Percentiles rank a stretch among this genome's conserved stretches.
Conservation (phyloP, 306 rosid genomes). For the Lathyrus aphaca region DNA sequence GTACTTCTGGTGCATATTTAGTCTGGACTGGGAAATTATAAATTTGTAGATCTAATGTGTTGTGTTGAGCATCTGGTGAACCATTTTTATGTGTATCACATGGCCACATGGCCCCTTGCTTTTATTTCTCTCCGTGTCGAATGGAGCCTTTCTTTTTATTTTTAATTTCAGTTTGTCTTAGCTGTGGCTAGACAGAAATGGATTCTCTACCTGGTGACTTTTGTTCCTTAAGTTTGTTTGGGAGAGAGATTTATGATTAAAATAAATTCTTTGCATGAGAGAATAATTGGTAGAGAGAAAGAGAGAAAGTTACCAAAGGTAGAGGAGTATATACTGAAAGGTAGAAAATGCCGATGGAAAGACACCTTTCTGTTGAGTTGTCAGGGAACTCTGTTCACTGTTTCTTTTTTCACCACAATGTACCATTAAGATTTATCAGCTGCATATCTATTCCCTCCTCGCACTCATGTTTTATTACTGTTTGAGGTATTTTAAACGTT, state of each 20-base stretch:
- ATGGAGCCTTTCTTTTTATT: background rate
- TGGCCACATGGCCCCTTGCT: background rate
- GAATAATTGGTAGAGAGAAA: no score
- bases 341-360: background rate
- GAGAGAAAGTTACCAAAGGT: no score
- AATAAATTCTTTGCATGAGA: no score
- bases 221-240: no score
- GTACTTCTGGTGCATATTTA: background rate
- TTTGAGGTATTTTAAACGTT: conserved; percentile 25
- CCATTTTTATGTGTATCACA: background rate
- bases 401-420: conserved; percentile 4
- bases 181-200: background rate
- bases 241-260: no score
- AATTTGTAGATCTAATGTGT: background rate
- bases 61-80: background rate
- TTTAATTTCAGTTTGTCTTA: background rate
- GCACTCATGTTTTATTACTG: conserved; percentile 17
- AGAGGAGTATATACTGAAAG: no score
- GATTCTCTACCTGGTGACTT: no score
- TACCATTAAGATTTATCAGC: conserved; percentile 33
- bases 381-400: background rate
- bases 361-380: conserved; percentile 24
- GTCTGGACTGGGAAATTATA: background rate
- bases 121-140: conserved; percentile 14
- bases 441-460: conserved; percentile 25